Evolutionary conservation across 768 basidiomycete genomes (phyloP), one percentile per base, ranked within the genome.

Genomic region (Auricularia auricula-judae): DNA sequence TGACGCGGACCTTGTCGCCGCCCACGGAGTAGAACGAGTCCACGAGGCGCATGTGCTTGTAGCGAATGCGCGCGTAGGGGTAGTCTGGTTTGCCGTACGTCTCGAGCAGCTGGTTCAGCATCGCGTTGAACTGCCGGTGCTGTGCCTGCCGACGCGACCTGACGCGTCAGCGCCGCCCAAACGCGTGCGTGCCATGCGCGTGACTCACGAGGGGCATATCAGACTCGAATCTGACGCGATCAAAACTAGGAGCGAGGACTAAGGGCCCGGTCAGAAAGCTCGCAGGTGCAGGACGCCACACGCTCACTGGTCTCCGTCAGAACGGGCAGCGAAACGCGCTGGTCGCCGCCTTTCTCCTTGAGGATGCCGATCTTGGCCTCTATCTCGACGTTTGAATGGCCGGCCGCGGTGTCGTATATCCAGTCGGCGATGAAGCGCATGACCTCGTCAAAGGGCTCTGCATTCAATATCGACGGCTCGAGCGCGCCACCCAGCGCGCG

Each of bases 361-460:
- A 97, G 72, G 18, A 91, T 66, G 3, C 93, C 93, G 63, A 97
- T 80, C 76, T 96, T 96, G 2, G 91, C 93, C 74, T 96, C 94
- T 10, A 96, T 88, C 77, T 96, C 94, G 33, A 96, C 82, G 43
- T 75, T 72, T 18, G 72, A 70, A 11, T 73, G 70, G 39, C 79
- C 79, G 70, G 87, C 86, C 23, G 34, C 34, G 7, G 23, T 59
- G 23, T 14, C 7, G 74, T 86, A 85, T 44, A 95, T 78, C 75
- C 92, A 97, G 76, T 96, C 91, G 43, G 91, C 93, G 64, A 97
- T 82, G 72, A 93, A 90, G 72, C 85, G 85, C 73, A 93, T 93
- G 72, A 97, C 94, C 71, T 96, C 94, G 74, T 97, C 94, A 36
- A 92, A 77, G 1, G 93, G 93, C 72, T 95, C 93, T 61, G 93